Percentiles rank a stretch among this genome's conserved stretches.
phyloP scores from a whole-genome alignment of 1,284 basidiomycete genomes.

The Phellopilus nigrolimitatus region DNA sequence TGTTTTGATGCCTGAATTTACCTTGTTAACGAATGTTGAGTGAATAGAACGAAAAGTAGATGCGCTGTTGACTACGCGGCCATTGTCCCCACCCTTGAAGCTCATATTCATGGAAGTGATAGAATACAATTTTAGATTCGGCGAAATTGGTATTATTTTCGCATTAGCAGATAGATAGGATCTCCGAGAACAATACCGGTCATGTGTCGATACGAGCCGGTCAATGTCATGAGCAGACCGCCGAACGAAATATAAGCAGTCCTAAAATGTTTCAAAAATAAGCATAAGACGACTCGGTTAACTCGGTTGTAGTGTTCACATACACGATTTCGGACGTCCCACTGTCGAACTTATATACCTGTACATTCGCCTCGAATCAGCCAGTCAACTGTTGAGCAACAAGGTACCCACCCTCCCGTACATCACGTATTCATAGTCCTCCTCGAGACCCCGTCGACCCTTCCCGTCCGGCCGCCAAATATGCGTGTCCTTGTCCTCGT shows the following conservation, averaged over 20 bases:
- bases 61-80: too few species aligned
- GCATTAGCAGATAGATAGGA: slow-evolving; percentile 86
- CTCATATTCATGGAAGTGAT: too few species aligned
- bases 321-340: slow-evolving; percentile 79
- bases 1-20: too few species aligned
- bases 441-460: slow-evolving; percentile 82
- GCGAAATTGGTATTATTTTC: slow-evolving; percentile 50
- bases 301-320: too few species aligned
- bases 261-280: too few species aligned
- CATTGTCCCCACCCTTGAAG: too few species aligned
- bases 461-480: slow-evolving; percentile 89
- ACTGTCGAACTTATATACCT: slow-evolving; percentile 98
- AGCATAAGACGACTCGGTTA: too few species aligned
- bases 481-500: slow-evolving; percentile 68
- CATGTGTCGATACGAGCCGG: slow-evolving; percentile 91
- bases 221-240: slow-evolving; percentile 92
- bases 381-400: background rate
- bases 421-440: slow-evolving; percentile 99
- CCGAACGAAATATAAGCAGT: slow-evolving; percentile 97
- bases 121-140: background rate
- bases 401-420: slow-evolving; percentile 79
- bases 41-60: too few species aligned
- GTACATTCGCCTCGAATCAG: slow-evolving; percentile 1
- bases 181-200: slow-evolving; percentile 90
- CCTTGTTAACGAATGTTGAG: too few species aligned